phyloP scores from a whole-genome alignment of 1,139 yeast species.

The Suhomyces panamericanus region DNA sequence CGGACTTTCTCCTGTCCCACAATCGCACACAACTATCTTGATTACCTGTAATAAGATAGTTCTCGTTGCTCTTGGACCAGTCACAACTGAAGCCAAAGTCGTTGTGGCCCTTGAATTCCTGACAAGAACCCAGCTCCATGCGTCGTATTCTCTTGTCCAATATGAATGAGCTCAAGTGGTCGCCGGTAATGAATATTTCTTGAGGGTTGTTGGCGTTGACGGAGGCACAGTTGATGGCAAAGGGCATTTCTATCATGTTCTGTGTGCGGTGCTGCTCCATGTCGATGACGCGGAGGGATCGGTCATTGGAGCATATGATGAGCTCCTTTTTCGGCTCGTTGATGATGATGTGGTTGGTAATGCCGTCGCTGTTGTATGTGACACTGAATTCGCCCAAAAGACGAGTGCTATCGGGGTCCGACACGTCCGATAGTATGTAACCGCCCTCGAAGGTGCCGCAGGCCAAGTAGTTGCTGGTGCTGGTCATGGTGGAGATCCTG shows the following conservation, averaged over 20 bases:
- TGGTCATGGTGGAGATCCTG: slow-evolving; percentile 50
- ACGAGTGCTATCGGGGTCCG: slow-evolving; percentile 25
- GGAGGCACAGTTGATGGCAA: slow-evolving; percentile 55
- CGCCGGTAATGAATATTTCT: slow-evolving; percentile 53
- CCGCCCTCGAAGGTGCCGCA: slow-evolving; percentile 62
- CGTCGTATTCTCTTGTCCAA: slow-evolving; percentile 41
- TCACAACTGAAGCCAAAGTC: slow-evolving; percentile 65
- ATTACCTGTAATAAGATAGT: slow-evolving; percentile 54
- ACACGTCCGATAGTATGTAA: slow-evolving; percentile 38
- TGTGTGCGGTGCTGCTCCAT: slow-evolving; percentile 14
- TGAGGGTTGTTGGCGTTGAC: slow-evolving; percentile 34
- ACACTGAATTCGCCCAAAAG: slow-evolving; percentile 39
- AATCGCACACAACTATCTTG: slow-evolving; percentile 61
- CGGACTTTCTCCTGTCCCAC: slow-evolving; percentile 48
- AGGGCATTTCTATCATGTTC: slow-evolving; percentile 29
- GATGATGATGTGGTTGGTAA: slow-evolving; percentile 53
- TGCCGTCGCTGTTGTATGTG: slow-evolving; percentile 50
- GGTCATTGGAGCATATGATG: slow-evolving; percentile 53
- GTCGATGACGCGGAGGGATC: slow-evolving; percentile 43
- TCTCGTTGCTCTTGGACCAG: slow-evolving; percentile 49
- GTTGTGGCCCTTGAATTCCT: slow-evolving; percentile 44
- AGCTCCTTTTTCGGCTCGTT: slow-evolving; percentile 26
- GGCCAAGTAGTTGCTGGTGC: slow-evolving; percentile 43
- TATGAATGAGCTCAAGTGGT: slow-evolving; percentile 42
- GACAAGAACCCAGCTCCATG: slow-evolving; percentile 15